phyloP scores from a whole-genome alignment of 257 asterid genomes.

The Rehmannia glutinosa region DNA sequence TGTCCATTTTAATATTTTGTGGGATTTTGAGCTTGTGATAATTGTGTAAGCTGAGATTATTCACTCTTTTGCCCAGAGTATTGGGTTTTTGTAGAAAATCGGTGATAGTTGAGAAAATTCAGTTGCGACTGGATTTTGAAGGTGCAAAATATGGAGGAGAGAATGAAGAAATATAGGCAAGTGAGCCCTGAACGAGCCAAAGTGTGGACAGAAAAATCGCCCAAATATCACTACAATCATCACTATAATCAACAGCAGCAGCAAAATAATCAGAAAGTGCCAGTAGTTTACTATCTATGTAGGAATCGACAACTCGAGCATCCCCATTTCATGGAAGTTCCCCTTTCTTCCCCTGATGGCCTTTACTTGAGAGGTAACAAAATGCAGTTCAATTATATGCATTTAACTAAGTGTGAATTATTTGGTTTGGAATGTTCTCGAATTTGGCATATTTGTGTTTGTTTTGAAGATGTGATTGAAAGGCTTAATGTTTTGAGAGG shows the following conservation, averaged over 20 bases:
- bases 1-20: neutral
- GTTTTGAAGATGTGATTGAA: slow-evolving; percentile 72
- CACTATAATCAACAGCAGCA: slow-evolving; percentile 29
- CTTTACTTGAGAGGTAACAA: slow-evolving; percentile 75
- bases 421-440: neutral
- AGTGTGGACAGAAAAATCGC: slow-evolving; percentile 93
- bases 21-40: slow-evolving; percentile 1
- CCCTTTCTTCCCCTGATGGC: slow-evolving; percentile 78
- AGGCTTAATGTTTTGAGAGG: slow-evolving; percentile 87
- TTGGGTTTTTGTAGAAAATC: neutral
- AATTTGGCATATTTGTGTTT: neutral
- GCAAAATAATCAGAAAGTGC: slow-evolving; percentile 41
- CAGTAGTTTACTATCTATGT: slow-evolving; percentile 80
- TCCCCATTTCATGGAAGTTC: slow-evolving; percentile 97
- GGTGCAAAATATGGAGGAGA: slow-evolving; percentile 40
- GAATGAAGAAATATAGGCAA: slow-evolving; percentile 56
- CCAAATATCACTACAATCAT: slow-evolving; percentile 57
- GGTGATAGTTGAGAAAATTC: slow-evolving; percentile 2
- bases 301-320: slow-evolving; percentile 89
- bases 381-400: neutral
- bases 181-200: slow-evolving; percentile 90
- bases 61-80: too few species aligned
- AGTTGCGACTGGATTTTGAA: slow-evolving; percentile 4
- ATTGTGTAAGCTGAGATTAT: neutral
- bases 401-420: neutral